Evolutionary conservation across 2,329 filamentous ascomycete genomes (phyloP).

Genomic region (Neoarthrinium moseri): DNA sequence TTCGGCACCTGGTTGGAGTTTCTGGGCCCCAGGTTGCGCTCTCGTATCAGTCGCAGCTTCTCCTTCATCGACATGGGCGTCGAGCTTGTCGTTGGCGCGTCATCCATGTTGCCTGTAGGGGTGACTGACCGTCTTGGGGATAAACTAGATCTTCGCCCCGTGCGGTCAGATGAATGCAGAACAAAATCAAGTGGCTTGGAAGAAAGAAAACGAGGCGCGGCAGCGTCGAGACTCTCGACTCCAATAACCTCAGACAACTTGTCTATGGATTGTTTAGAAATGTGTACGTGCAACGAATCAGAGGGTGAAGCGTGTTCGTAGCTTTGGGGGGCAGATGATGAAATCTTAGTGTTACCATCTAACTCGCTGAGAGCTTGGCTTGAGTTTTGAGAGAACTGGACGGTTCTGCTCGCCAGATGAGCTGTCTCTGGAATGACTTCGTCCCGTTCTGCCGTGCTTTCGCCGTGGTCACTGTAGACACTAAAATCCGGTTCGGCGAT

Average conservation of each 20-base stretch:
- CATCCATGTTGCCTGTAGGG: slow-evolving; percentile 7
- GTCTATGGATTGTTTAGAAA: background rate
- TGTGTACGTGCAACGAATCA: background rate
- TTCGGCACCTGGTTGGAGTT: background rate
- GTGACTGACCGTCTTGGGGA: background rate
- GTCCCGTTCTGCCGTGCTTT: too few species aligned
- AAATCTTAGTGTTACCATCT: slow-evolving; percentile 22
- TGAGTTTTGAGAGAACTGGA: slow-evolving; percentile 16
- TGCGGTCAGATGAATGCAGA: background rate
- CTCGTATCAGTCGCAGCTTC: slow-evolving; percentile 20
- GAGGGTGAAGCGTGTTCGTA: slow-evolving; percentile 9
- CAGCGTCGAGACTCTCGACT: background rate
- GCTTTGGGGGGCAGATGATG: slow-evolving; percentile 15
- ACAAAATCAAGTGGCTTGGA: background rate
- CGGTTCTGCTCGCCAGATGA: slow-evolving; percentile 1
- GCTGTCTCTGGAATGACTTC: slow-evolving; percentile 15
- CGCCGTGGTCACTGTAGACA: slow-evolving; percentile 20
- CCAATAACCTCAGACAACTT: slow-evolving; percentile 4
- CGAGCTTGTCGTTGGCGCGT: slow-evolving; percentile 7
- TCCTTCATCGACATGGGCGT: slow-evolving; percentile 21
- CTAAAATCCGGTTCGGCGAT: slow-evolving; percentile 17
- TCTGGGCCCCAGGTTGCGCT: slow-evolving; percentile 19
- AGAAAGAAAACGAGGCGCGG: background rate
- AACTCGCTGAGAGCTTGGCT: slow-evolving; percentile 25
- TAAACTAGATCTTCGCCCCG: background rate